Conservation (phyloP, 805 yeast species). For the Candida sithepensis region DNA sequence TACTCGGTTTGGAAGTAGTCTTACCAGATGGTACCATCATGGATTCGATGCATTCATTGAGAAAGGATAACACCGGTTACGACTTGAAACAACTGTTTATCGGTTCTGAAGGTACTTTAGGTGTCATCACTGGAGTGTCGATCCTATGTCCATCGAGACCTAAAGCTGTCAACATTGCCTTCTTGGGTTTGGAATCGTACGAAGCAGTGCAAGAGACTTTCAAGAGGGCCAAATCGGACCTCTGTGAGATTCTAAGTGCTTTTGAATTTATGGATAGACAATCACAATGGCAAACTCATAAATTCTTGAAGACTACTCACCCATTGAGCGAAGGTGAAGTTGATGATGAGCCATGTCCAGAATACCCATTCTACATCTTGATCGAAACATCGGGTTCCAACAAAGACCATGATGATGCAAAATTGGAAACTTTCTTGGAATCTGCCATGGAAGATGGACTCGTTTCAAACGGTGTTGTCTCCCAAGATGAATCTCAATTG, state of each 20-base stretch:
- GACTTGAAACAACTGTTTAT: slow-evolving; percentile 89
- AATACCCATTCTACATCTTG: slow-evolving; percentile 83
- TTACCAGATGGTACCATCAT: slow-evolving; percentile 82
- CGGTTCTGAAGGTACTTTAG: slow-evolving; percentile 92
- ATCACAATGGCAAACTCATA: slow-evolving; percentile 61
- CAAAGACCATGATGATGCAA: slow-evolving; percentile 88
- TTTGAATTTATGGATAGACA: slow-evolving; percentile 89
- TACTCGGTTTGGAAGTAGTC: slow-evolving; percentile 89
- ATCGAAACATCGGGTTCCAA: slow-evolving; percentile 97
- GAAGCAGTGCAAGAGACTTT: slow-evolving; percentile 84
- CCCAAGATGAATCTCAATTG: slow-evolving; percentile 90
- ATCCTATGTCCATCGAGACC: slow-evolving; percentile 89
- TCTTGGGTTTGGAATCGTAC: slow-evolving; percentile 75
- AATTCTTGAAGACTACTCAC: slow-evolving; percentile 56
- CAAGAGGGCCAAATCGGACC: slow-evolving; percentile 69
- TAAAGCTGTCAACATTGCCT: slow-evolving; percentile 79
- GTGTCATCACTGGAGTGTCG: slow-evolving; percentile 86
- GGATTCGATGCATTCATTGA: slow-evolving; percentile 75
- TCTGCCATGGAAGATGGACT: slow-evolving; percentile 77
- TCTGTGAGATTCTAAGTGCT: slow-evolving; percentile 84
- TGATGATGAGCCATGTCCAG: slow-evolving; percentile 45
- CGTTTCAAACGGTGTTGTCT: slow-evolving; percentile 91
- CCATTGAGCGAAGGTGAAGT: slow-evolving; percentile 48
- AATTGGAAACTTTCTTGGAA: slow-evolving; percentile 81
- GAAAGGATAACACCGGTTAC: slow-evolving; percentile 95